Percentiles rank a stretch among this genome's conserved stretches.
phyloP scores from a whole-genome alignment of 768 basidiomycete species.

The Filobasidium floriforme region DNA sequence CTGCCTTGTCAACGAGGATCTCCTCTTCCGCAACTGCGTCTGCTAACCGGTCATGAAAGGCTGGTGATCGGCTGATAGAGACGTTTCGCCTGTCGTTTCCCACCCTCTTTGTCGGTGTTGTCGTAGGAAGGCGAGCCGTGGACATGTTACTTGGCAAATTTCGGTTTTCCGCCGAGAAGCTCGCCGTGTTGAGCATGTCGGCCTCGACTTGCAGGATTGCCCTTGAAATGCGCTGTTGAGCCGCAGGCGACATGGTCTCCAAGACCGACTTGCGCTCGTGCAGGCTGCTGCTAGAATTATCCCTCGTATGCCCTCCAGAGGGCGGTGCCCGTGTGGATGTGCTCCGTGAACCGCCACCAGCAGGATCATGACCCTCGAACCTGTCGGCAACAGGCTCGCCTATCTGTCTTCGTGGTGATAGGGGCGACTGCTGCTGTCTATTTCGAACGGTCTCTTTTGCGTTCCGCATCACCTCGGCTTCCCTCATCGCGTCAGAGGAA shows the following conservation, averaged over 20 bases:
- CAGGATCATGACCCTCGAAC: neutral
- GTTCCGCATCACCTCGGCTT: conserved; percentile 9
- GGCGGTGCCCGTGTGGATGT: no score
- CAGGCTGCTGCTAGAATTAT: no score
- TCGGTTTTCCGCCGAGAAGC: neutral
- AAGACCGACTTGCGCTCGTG: conserved; percentile 13
- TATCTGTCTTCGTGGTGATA: neutral
- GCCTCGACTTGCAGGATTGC: conserved; percentile 16
- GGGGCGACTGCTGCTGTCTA: neutral
- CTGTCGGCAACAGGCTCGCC: neutral
- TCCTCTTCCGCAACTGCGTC: neutral
- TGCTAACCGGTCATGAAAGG: conserved; percentile 4
- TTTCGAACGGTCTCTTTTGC: conserved; percentile 11
- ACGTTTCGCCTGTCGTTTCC: conserved; percentile 2
- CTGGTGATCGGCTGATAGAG: conserved; percentile 16
- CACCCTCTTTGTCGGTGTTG: conserved; percentile 4
- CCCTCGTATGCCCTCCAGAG: no score
- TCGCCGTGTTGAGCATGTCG: conserved; percentile 7
- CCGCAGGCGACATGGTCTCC: conserved; percentile 6
- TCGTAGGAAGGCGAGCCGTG: neutral
- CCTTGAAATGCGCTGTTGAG: conserved; percentile 9
- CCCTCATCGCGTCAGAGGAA: conserved; percentile 14
- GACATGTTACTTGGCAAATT: no score
- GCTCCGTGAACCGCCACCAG: no score
- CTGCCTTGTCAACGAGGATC: neutral